Percentiles rank a stretch among this genome's conserved stretches.
These are phyloP conservation scores for Neofusicoccum umdonicola DNA, from an alignment of 2,329 filamentous ascomycete species.

Conservation along the genomic window DNA sequence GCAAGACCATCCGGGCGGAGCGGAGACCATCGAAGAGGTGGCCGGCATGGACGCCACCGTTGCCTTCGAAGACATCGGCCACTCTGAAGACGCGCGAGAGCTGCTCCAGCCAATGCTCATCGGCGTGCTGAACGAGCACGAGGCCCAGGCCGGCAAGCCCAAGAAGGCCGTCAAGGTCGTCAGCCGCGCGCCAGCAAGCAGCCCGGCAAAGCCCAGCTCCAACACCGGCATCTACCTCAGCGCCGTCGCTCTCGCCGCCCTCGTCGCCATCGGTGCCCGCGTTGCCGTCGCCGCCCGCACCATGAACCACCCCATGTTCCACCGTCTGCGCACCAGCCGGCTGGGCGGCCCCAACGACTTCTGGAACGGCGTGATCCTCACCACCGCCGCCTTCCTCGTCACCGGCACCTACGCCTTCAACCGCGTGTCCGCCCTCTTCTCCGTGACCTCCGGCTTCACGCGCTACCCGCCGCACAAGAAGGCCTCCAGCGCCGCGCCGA, in stretches of 20 bases:
- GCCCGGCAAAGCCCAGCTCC: not conserved
- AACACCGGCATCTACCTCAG: not conserved
- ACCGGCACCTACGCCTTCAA: slow-evolving; percentile 18
- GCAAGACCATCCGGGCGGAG: slow-evolving; percentile 55
- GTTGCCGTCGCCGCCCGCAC: not conserved
- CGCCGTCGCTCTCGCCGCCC: not conserved
- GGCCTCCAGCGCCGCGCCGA: not conserved
- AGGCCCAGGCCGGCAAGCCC: slow-evolving; percentile 14
- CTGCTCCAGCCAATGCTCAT: slow-evolving; percentile 39
- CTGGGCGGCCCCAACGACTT: not conserved
- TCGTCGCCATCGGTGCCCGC: not conserved
- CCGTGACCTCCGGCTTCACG: slow-evolving; percentile 19
- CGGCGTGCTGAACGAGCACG: slow-evolving; percentile 29
- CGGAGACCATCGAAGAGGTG: slow-evolving; percentile 40
- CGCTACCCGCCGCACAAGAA: slow-evolving; percentile 40
- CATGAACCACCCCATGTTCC: not conserved
- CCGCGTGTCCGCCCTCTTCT: slow-evolving; percentile 20
- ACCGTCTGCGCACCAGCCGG: not conserved
- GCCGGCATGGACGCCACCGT: slow-evolving; percentile 44
- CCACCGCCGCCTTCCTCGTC: slow-evolving; percentile 23
- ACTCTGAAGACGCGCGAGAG: slow-evolving; percentile 47
- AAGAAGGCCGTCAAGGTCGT: slow-evolving; percentile 19
- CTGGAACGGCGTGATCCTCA: slow-evolving; percentile 36
- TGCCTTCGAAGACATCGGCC: slow-evolving; percentile 46
- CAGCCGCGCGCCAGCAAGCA: not conserved